A percentile compares a stretch with the other conserved stretches of the same genome.
Conservation (phyloP, 176 grass and related monocot species). For the Melocanna baccifera region DNA sequence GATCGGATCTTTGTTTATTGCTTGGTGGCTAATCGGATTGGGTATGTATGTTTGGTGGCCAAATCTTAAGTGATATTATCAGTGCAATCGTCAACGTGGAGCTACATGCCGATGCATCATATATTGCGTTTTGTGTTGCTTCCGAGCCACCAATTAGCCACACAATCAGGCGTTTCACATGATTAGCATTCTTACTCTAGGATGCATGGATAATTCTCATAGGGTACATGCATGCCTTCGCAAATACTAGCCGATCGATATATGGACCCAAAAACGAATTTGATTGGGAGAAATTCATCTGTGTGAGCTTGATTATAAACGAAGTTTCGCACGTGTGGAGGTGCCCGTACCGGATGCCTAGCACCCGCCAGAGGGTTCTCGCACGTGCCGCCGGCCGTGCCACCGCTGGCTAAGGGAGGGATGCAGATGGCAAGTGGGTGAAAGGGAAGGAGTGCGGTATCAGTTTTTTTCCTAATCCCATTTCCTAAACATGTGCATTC, state of each 20-base stretch:
- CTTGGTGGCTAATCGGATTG: constrained; percentile 5
- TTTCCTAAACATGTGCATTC: not conserved
- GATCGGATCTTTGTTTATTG: constrained; percentile 16
- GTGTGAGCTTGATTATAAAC: not conserved
- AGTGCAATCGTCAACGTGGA: not conserved
- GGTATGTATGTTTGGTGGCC: constrained; percentile 40
- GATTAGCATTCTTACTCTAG: not conserved
- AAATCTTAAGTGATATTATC: constrained; percentile 34
- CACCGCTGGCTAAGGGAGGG: not conserved
- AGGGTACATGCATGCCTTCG: not conserved
- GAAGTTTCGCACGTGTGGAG: not conserved
- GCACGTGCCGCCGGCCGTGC: not conserved
- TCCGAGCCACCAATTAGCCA: not conserved
- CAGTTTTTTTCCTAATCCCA: not conserved
- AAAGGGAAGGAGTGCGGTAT: not conserved
- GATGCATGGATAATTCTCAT: not conserved
- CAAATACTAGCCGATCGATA: not conserved
- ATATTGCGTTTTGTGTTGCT: constrained; percentile 6
- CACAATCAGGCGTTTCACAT: not conserved
- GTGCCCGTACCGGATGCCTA: not conserved
- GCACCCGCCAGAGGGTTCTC: not conserved
- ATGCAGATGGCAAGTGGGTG: not conserved
- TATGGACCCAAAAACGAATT: not conserved
- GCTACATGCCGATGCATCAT: not conserved
- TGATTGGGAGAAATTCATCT: not conserved